A percentile compares a stretch with the other conserved stretches of the same genome.
phyloP scores from a whole-genome alignment of 2,329 filamentous ascomycete genomes.

The Phoma herbarum region DNA sequence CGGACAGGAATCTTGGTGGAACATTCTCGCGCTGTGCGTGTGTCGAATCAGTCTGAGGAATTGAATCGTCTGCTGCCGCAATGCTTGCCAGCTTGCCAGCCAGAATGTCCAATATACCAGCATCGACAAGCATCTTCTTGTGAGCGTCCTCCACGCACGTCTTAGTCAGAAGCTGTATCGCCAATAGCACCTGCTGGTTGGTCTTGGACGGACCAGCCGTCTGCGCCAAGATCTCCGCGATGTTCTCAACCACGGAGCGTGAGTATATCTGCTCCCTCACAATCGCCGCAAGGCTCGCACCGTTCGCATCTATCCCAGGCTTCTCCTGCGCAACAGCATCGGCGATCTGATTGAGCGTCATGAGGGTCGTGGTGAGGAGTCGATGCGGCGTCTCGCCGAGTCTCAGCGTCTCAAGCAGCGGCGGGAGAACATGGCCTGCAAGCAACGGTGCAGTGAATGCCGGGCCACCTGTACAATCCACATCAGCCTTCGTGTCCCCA shows the following conservation, averaged over 20 bases:
- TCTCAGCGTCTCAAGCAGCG: conserved; percentile 75
- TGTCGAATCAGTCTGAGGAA: conserved; percentile 29
- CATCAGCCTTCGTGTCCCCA: conserved; percentile 28
- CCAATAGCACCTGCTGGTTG: conserved; percentile 70
- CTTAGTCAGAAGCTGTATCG: conserved; percentile 66
- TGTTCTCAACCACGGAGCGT: conserved; percentile 66
- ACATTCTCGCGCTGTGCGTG: conserved; percentile 33
- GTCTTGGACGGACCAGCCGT: conserved; percentile 60
- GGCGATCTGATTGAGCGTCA: conserved; percentile 75
- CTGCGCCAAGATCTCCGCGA: conserved; percentile 72
- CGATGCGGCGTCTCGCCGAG: conserved; percentile 69
- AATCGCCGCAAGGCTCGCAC: conserved; percentile 50
- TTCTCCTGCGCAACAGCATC: conserved; percentile 68
- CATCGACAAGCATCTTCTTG: conserved; percentile 74
- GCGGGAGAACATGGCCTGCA: conserved; percentile 71
- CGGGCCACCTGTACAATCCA: conserved; percentile 70
- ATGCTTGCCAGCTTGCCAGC: conserved; percentile 70
- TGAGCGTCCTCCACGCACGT: conserved; percentile 75
- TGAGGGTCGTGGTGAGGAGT: conserved; percentile 76
- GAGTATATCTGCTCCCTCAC: conserved; percentile 66
- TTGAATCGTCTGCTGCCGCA: conserved; percentile 39
- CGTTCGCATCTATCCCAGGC: conserved; percentile 59
- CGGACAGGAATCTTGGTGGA: conserved; percentile 67
- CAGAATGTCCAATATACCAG: conserved; percentile 79
- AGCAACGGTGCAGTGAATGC: conserved; percentile 79